These are phyloP conservation scores for Diaporthe citri DNA, from an alignment of 2,329 filamentous ascomycete species.

Conservation along the genomic window DNA sequence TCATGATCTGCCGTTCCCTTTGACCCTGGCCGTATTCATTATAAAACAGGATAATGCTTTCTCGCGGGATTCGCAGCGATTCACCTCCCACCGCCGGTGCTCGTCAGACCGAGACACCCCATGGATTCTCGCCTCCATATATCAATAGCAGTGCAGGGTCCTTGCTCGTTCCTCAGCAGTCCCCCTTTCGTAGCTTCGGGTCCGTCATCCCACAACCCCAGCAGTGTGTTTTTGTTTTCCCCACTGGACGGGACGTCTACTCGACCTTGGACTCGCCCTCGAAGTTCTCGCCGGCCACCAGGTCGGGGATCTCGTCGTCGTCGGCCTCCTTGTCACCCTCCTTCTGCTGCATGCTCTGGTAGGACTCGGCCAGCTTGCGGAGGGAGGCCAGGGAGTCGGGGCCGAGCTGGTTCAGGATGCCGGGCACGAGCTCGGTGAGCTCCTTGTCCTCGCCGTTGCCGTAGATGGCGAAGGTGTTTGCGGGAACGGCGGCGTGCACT, in stretches of 20 bases:
- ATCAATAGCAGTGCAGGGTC: slow-evolving; percentile 24
- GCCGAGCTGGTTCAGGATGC: slow-evolving; percentile 99
- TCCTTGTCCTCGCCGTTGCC: slow-evolving; percentile 99
- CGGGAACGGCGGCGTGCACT: slow-evolving; percentile 97
- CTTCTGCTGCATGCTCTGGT: slow-evolving; percentile 98
- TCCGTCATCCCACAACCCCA: slow-evolving; percentile 34
- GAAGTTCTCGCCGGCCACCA: slow-evolving; percentile 98
- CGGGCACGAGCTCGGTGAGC: slow-evolving; percentile 98
- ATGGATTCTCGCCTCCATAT: slow-evolving; percentile 34
- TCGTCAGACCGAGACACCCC: slow-evolving; percentile 16
- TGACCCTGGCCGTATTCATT: slow-evolving; percentile 39
- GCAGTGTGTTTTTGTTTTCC: slow-evolving; percentile 25
- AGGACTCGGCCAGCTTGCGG: slow-evolving; percentile 98
- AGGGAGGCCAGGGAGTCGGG: slow-evolving; percentile 97
- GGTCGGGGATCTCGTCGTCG: slow-evolving; percentile 95
- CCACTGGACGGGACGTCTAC: slow-evolving; percentile 62
- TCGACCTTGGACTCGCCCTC: slow-evolving; percentile 88
- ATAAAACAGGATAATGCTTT: slow-evolving; percentile 37
- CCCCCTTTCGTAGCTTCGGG: slow-evolving; percentile 28
- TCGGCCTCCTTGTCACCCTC: slow-evolving; percentile 82
- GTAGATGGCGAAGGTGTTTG: slow-evolving; percentile 99
- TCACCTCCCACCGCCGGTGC: slow-evolving; percentile 8
- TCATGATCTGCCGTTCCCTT: slow-evolving; percentile 38
- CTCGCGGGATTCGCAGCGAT: slow-evolving; percentile 28
- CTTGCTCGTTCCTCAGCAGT: slow-evolving; percentile 19